Percentiles rank a stretch among this genome's conserved stretches.
Conservation (phyloP, 2,329 filamentous ascomycete genomes). For the Colletotrichum eleusines region DNA sequence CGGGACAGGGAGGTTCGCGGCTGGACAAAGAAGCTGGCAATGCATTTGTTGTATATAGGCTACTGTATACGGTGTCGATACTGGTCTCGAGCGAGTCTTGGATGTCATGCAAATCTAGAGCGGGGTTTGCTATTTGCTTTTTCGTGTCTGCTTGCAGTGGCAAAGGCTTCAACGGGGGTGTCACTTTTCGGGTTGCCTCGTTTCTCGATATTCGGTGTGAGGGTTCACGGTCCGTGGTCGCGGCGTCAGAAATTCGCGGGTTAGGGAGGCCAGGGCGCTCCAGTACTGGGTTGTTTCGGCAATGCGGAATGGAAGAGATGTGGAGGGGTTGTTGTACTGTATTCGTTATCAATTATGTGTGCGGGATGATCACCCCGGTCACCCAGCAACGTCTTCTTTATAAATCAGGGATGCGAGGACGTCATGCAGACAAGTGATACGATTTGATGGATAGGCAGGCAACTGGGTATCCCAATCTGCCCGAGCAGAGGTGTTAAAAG, state of each 20-base stretch:
- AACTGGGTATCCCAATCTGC: background rate
- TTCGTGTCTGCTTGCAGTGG: slow-evolving; percentile 17
- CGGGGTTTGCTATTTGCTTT: slow-evolving; percentile 24
- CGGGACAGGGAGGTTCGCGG: slow-evolving; percentile 6
- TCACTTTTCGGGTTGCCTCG: slow-evolving; percentile 20
- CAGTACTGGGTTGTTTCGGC: background rate
- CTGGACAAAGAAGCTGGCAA: slow-evolving; percentile 17
- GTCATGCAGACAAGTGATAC: slow-evolving; percentile 28
- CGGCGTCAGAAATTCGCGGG: slow-evolving; percentile 7
- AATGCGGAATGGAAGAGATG: slow-evolving; percentile 11
- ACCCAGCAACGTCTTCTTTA: slow-evolving; percentile 40
- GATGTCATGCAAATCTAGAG: slow-evolving; percentile 17
- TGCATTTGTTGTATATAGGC: slow-evolving; percentile 36
- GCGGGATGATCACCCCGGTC: slow-evolving; percentile 20
- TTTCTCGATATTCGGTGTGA: slow-evolving; percentile 22
- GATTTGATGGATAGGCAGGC: background rate
- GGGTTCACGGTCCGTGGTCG: background rate
- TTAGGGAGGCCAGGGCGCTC: background rate
- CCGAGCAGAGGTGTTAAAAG: background rate
- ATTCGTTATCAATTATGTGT: slow-evolving; percentile 10
- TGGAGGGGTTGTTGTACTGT: slow-evolving; percentile 27
- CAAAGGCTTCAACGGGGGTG: slow-evolving; percentile 28
- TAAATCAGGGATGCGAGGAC: slow-evolving; percentile 37
- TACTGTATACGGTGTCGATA: slow-evolving; percentile 6
- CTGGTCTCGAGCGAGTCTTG: slow-evolving; percentile 5